These are phyloP conservation scores for Dunaliella primolecta DNA, from an alignment of 139 green algal genomes.

Conservation along the genomic window DNA sequence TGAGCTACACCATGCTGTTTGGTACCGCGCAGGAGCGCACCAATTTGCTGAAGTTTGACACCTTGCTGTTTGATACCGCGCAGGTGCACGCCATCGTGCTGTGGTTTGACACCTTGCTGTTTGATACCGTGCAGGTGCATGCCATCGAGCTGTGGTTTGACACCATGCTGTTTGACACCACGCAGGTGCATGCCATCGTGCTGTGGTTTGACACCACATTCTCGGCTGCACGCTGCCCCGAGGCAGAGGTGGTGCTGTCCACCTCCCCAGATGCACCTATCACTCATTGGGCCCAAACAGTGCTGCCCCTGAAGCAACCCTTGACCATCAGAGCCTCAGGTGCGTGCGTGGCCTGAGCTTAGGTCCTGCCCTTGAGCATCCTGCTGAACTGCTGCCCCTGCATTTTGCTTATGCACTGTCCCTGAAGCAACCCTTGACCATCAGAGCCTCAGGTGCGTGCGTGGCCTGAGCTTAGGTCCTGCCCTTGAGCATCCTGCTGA, in stretches of 20 bases:
- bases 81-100: slow-evolving; percentile 68
- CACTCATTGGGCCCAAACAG: slow-evolving; percentile 94
- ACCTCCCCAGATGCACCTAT: slow-evolving; percentile 64
- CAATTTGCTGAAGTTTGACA: too few relatives aligned
- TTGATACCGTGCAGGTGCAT: background rate
- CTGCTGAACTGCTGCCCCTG: too few relatives aligned
- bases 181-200: slow-evolving; percentile 59
- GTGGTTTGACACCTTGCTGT: slow-evolving; percentile 83
- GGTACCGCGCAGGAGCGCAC: too few relatives aligned
- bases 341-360: too few relatives aligned
- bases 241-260: slow-evolving; percentile 69
- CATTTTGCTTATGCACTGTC: too few relatives aligned
- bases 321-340: background rate
- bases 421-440: slow-evolving; percentile 35
- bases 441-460: background rate
- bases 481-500: too few relatives aligned
- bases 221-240: slow-evolving; percentile 72
- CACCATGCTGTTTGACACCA: slow-evolving; percentile 9
- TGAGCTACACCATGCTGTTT: slow-evolving; percentile 79
- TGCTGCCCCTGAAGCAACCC: slow-evolving; percentile 64
- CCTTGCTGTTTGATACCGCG: too few relatives aligned
- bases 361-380: too few relatives aligned
- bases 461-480: too few relatives aligned
- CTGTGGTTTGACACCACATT: slow-evolving; percentile 96
- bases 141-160: background rate